Conservation (phyloP, 192 early-diverging fungal species). For the Diversispora epigaea region DNA sequence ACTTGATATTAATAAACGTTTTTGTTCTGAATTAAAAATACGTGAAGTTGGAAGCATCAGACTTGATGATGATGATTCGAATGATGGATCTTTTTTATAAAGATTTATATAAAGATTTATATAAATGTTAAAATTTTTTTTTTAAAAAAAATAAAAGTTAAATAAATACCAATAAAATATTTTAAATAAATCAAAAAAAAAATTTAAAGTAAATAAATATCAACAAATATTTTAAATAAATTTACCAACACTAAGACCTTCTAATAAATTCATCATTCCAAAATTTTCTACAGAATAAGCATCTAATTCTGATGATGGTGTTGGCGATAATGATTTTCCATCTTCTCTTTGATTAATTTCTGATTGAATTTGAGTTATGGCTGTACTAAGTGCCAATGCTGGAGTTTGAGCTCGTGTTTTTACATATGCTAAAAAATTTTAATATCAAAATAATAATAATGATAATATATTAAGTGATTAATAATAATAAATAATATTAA, state of each 20-base stretch:
- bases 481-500: not conserved
- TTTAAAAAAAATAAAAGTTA: not conserved
- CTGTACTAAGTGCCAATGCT: conserved; percentile 42
- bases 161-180: not conserved
- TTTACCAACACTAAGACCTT: conserved; percentile 53
- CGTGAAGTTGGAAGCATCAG: conserved; percentile 29
- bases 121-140: not conserved
- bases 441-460: not conserved
- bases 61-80: conserved; percentile 31
- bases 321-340: not conserved
- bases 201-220: too few relatives aligned
- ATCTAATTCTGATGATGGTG: conserved; percentile 34
- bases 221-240: not conserved
- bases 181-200: not conserved
- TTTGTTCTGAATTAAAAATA: conserved; percentile 37
- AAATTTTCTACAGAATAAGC: conserved; percentile 54
- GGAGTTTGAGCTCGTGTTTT: conserved; percentile 44
- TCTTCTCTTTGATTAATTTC: conserved; percentile 35
- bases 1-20: conserved; percentile 30
- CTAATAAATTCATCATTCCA: conserved; percentile 53
- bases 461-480: not conserved
- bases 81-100: conserved; percentile 10
- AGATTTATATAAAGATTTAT: not conserved
- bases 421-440: conserved; percentile 34
- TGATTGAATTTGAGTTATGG: conserved; percentile 38